Base-by-base conservation (phyloP, 495 filamentous ascomycete genomes). In the Chaetomium cochliodes region DNA sequence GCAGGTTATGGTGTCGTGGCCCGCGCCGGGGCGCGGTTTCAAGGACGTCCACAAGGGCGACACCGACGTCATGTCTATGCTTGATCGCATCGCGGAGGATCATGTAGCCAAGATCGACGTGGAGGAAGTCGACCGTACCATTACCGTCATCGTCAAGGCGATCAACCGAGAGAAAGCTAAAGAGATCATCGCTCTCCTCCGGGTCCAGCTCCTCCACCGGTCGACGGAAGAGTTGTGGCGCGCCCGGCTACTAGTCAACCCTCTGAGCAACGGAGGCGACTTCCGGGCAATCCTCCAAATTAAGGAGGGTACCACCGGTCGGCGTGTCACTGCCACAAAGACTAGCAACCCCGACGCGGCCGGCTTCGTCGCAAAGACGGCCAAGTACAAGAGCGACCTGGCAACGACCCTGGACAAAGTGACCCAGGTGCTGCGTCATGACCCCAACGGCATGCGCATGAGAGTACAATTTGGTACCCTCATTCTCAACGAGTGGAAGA, bases 381-480 rank as follows among this genome's bases (percentile, higher is more conserved):
- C 47, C 11, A 47, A 57, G 7, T 70, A 70, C 60, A 68, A 58
- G 41, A 25, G 49, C 9, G 54, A 63, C 0, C 28, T 76, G 1
- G 15, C 30, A 2, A 9, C 30, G 6, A 51, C 49, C 1, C 50
- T 74, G 13, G 25, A 61, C 20, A n/a, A 23, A 7, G 25, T 44
- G 1, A 37, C 60, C 4, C 28, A 20, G 0, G 54, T 57, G 13
- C 39, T 76, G 54, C 46, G 56, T 7, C 28, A 62, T 9, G 25
- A 65, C 9, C 66, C 70, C 5, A 72, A 67, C 56, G 65, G 65
- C 52, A 73, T 77, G 69, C 63, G 62, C 7, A 74, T 91, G 81
- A 79, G 83, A 23, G 77, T 88, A 4, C 76, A 81, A 39, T 81
- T 90, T 50, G 88, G 88, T 0, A 74, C 77, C 0, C 77, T 86